Evolutionary conservation across 306 rosid genomes (phyloP), one percentile per base, ranked within the genome.

Genomic region (Macrotyloma uniflorum): DNA sequence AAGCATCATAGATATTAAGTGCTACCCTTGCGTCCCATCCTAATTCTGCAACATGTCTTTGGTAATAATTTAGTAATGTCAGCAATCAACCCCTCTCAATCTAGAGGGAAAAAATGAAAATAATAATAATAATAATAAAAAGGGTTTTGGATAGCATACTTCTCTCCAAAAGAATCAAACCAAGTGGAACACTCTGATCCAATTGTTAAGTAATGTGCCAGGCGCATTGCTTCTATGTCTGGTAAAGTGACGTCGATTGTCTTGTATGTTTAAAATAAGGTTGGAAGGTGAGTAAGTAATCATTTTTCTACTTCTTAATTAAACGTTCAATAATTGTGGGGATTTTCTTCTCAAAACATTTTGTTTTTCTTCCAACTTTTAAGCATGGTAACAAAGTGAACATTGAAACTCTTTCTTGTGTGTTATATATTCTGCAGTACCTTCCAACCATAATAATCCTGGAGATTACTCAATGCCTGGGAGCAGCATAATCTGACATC

Each of bases 21-120:
- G 85, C 98, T 47, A 90, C 91, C 79, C 97, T 92, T 76, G 84
- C 87, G 87, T 94, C 98, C 97, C 97, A 89, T 84, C 97, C 98
- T 54, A 76, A 61, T 82, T 89, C 91, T 65, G 90, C 79, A 70
- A 64, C 83, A 80, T 86, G 68, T 84, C 98, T 93, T 75, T 36
- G 46, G 72, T 42, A 42, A 72, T 70, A 55, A 72, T 36, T 53
- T 83, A 23, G 51, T 13, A 46, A 43, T 67, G 66, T 91, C 85
- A 86, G 82, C 45, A 59, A 66, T 50, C 73, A 70, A 70, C 45
- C 54, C 55, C 43, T 15, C 22, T 53, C 16, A 69, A 46, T 36
- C 49, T 54, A 67, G 33, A 76, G 46, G 46, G 15, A 0, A 82
- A 65, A 18, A 28, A 33, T 42, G 26, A 73, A 23, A 24, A n/a